Base-by-base conservation (phyloP, 805 yeast genomes). In the Candida coleopterorum region DNA sequence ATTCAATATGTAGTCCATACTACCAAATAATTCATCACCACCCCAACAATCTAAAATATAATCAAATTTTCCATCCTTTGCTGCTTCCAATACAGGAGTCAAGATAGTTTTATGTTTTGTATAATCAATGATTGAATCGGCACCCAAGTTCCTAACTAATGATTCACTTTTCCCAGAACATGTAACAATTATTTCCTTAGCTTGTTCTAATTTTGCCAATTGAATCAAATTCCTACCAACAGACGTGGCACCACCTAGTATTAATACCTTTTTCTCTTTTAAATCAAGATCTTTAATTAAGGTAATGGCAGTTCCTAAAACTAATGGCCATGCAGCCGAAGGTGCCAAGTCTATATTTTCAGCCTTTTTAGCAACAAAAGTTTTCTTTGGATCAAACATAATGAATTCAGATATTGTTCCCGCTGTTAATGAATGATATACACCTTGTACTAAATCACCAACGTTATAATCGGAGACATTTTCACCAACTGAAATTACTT, bases 211-310 rank as follows among this genome's bases (percentile, higher is more conserved):
- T 53, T 74, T 79, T 8, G 81, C 75, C 27, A 83, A 53, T 53
- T 79, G 85, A 24, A 76, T 61, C 4, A 71, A 64, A 41, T 64
- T 68, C 20, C 68, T 52, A 16, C 89, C 88, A 11, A 82, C 88
- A 10, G 80, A 60, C 1, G 94, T 78, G 7, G 32, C 79, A 18
- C 83, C 90, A 25, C 95, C 95, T 32, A 83, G 61, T 15, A 85
- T 69, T 32, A 84, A 63, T 4, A 82, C 74, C 40, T 68, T 72
- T 4, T 76, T 62, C 9, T 64, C 62, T 25, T 60, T 63, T 15
- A 74, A 58, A 23, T 57, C 63, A 3, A 53, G 52, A 18, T 48
- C 35, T 7, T 53, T 50, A 21, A 72, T 53, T 34, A 68, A 50
- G 33, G 62, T 52, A 44, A 50, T 68, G 0, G 90, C 89, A 3